Percentiles rank a stretch among this genome's conserved stretches.
These are phyloP conservation scores for Globisporangium nagaii DNA, from an alignment of 352 stramenopile species.

Conservation along the genomic window DNA sequence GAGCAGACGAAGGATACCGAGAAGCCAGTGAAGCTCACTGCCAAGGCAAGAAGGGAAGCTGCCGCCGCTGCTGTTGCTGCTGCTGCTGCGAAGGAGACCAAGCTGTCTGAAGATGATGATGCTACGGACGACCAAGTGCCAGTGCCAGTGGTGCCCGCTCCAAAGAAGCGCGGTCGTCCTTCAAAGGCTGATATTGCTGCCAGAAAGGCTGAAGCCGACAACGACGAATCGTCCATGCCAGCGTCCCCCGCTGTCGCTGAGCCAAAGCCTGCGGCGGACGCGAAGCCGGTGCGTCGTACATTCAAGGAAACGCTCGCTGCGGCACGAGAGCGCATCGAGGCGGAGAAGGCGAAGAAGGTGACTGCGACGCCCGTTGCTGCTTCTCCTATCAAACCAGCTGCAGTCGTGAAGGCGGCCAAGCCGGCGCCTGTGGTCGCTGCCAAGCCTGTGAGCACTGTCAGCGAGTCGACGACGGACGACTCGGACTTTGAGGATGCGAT, in stretches of 20 bases:
- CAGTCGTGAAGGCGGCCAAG: constrained; percentile 6
- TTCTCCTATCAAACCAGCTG: background rate
- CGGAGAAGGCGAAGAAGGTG: constrained; percentile 20
- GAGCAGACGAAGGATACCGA: background rate
- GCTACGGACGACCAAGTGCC: constrained; percentile 18
- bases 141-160: no score
- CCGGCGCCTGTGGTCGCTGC: background rate
- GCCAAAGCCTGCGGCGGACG: background rate
- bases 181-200: constrained; percentile 12
- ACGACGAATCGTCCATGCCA: background rate
- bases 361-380: background rate
- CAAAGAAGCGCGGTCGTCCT: constrained; percentile 18
- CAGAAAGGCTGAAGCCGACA: constrained; percentile 9
- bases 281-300: constrained; percentile 14
- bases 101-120: constrained; percentile 1
- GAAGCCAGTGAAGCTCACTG: constrained; percentile 4
- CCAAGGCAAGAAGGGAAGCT: background rate
- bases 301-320: constrained; percentile 44
- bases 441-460: constrained; percentile 1
- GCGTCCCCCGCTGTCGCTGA: background rate
- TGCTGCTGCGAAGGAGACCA: background rate
- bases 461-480: constrained; percentile 19
- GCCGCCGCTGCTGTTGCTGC: background rate
- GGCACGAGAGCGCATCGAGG: constrained; percentile 27
- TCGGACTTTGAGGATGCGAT: constrained; percentile 32